Evolutionary conservation across 2,329 filamentous ascomycete species (phyloP).

Genomic region (Nothomitra cinnamomea): DNA sequence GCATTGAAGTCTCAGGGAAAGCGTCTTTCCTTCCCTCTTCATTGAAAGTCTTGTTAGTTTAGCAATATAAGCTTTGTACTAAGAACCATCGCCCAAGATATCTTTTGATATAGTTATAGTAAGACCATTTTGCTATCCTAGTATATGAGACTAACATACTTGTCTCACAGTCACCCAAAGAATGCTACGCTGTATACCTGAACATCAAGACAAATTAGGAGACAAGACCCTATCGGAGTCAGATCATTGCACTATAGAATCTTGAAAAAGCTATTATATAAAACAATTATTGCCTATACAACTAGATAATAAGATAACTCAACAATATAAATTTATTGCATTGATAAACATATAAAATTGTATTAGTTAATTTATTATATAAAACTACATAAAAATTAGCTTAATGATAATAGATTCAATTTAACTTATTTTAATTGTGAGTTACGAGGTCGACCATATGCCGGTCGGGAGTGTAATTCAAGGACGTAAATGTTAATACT

Average conservation of each 20-base stretch:
- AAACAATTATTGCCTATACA: not conserved
- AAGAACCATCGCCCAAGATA: too few relatives aligned
- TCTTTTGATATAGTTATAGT: too few relatives aligned
- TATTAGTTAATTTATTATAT: not conserved
- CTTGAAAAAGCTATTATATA: not conserved
- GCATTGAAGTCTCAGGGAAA: too few relatives aligned
- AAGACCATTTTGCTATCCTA: too few relatives aligned
- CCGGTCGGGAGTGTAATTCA: not conserved
- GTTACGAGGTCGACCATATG: not conserved
- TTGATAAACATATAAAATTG: not conserved
- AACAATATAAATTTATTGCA: not conserved
- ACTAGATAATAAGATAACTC: not conserved
- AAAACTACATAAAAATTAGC: not conserved
- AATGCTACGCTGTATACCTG: too few relatives aligned
- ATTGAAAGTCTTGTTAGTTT: too few relatives aligned
- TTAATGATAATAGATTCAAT: not conserved
- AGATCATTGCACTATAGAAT: slow-evolving; percentile 6
- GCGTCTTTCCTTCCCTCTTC: too few relatives aligned
- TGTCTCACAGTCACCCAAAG: too few relatives aligned
- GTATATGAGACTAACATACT: too few relatives aligned
- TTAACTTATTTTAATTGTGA: not conserved
- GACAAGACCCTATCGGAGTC: too few relatives aligned
- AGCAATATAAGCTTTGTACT: too few relatives aligned
- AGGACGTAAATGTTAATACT: not conserved
- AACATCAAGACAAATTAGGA: too few relatives aligned